Base-by-base conservation (phyloP, 2,329 filamentous ascomycete species). In the Fusarium irregulare region DNA sequence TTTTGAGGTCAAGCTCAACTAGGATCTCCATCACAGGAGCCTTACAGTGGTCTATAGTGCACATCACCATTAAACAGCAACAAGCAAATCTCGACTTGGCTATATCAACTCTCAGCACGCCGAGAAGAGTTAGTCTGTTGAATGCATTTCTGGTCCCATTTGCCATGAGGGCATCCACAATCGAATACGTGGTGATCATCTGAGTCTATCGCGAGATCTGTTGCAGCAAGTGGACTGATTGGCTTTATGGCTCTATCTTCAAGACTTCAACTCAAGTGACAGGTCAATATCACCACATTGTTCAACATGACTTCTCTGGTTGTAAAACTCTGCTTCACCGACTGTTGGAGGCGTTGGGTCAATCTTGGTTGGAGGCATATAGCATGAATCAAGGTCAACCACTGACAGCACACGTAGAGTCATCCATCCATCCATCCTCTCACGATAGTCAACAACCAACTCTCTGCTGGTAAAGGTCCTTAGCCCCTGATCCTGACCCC, bases 311-410 rank as follows among this genome's bases (percentile, higher is more conserved):
- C 48, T 51, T 51, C 12, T 51, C 32, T 51, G 21, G 18, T 51
- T n/a, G 14, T 34, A 62, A 69, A 69, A 49, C 30, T 62, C 56
- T 62, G 62, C 47, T 41, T 64, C 66, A 69, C 66, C 66, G 66
- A 51, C 66, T 41, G 56, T 69, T 61, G 42, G 25, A 58, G 34
- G 28, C 23, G 51, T 60, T 53, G 34, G 34, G 49, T 62, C 40
- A 46, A 45, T 64, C 49, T 64, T 57, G 44, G 49, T 63, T 48
- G 60, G 55, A 62, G 48, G 18, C 47, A 51, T 40, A 13, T 40
- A 13, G 18, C 66, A 66, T 70, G 60, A 58, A 57, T 70, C 66
- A 54, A 47, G 23, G 30, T 30, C 25, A 56, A 42, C 66, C 66
- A 69, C 47, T 68, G 53, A 70, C 51, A 62, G 37, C 49, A 44